Evolutionary conservation across 352 stramenopile genomes (phyloP), one percentile per base, ranked within the genome.

Genomic region (Phytophthora megakarya): DNA sequence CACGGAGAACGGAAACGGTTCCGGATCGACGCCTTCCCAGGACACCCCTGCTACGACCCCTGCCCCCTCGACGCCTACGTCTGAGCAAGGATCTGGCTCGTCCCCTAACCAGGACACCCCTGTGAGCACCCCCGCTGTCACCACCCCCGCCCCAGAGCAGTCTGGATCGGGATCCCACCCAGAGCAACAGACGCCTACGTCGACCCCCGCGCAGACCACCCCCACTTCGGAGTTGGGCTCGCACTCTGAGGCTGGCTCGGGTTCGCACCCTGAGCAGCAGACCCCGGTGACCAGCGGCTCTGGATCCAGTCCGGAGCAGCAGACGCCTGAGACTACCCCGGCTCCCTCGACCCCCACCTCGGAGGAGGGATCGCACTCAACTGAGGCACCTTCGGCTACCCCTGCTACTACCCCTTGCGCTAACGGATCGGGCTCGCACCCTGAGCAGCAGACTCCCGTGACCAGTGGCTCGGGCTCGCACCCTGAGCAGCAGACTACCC

Each of bases 221-320:
- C 49, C 54, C 2, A 54, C 42, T 3, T 35, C 46, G 19, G 38
- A 50, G 28, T 6, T 32, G 21, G 53, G 42, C 5, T 62, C 53
- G 1, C 15, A 8, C 11, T 42, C 45, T 21, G 55, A 54, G 37
- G 38, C 39, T 19, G 28, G 33, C 48, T 51, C 60, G 19, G 50
- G 52, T 23, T 57, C 61, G 39, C 8, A 15, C 18, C 47, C 57
- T 30, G 22, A 35, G 13, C 46, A 56, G 39, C 37, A 65, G 26
- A 43, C 44, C 3, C 45, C 45, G n/a, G n/a, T n/a, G n/a, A n/a
- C n/a, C n/a, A n/a, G n/a, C n/a, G n/a, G n/a, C n/a, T n/a, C n/a
- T n/a, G n/a, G n/a, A n/a, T n/a, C n/a, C n/a, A n/a, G n/a, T n/a
- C n/a, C n/a, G n/a, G n/a, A n/a, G n/a, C 30, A 35, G 30, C 8